Evolutionary conservation across 2,329 filamentous ascomycete species (phyloP), one percentile per base, ranked within the genome.

Genomic region (Ceratocystiopsis minuta): DNA sequence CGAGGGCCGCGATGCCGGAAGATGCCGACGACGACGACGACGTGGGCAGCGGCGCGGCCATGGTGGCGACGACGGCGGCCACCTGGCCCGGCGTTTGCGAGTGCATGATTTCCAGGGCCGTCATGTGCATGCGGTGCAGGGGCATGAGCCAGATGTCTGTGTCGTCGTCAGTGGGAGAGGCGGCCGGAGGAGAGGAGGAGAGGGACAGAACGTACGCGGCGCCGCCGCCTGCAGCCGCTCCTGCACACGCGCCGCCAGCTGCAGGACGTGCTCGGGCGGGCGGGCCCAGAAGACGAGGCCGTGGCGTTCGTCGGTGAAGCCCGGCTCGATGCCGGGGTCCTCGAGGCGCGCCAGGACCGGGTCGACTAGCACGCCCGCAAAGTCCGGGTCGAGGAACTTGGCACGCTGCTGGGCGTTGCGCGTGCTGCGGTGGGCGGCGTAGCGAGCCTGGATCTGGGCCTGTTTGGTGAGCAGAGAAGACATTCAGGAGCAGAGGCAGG

Each of bases 251-350:
- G 63, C 59, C 3, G 88, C 74, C 45, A 96, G 60, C 16, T 68
- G 61, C 37, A 79, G 66, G 16, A 95, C 66, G 50, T 79, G 74
- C 37, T 72, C 60, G 1, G 87, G 81, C 15, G 88, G 88, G 7
- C 87, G 69, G 4, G 82, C 84, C 85, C 86, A 95, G 54, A 95
- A 78, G 1, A 86, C 82, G 12, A 95, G 66, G 55, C 87, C 92
- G 53, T 94, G 70, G 35, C 88, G 68, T 36, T 74, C 71, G 55
- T 96, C 88, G 40, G 66, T 57, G 55, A 80, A 93, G 1, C 72
- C 74, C 1, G 76, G 78, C 48, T 83, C 69, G 33, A 78, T 60
- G 1, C 67, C 59, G 1, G 70, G 70, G 36, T 78, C 67, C 49
- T 79, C 70, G 31, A 94, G 62, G 43, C 78, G 77, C 39, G 77